These are phyloP conservation scores for Coemansia sp. DNA, from an alignment of 192 early-diverging fungal genomes.

Conservation along the genomic window DNA sequence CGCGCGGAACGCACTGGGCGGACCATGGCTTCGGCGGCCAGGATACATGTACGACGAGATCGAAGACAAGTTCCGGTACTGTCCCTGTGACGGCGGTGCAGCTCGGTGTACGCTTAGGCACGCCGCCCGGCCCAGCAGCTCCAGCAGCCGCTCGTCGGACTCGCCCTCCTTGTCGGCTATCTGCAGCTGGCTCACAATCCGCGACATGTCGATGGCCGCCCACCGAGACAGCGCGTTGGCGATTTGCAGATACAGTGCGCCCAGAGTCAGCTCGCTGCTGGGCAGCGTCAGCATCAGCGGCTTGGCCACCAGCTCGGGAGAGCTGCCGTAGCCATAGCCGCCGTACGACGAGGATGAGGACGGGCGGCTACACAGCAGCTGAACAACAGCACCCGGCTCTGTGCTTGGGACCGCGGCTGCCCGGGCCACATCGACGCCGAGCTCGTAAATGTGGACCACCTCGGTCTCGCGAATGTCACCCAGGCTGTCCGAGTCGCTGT, in stretches of 20 bases:
- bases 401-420: conserved; percentile 13
- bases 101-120: conserved; percentile 31
- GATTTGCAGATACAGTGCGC: conserved; percentile 27
- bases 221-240: conserved; percentile 31
- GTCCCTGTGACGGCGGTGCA: neutral
- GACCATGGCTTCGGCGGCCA: conserved; percentile 10
- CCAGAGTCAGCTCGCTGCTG: conserved; percentile 14
- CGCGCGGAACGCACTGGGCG: conserved; percentile 26
- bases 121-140: conserved; percentile 28
- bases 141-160: conserved; percentile 19
- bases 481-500: conserved; percentile 19
- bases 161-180: conserved; percentile 1
- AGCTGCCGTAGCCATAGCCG: conserved; percentile 21
- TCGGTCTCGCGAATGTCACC: conserved; percentile 22
- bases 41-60: conserved; percentile 30
- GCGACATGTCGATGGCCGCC: conserved; percentile 28
- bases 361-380: conserved; percentile 28
- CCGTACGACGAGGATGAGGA: conserved; percentile 11
- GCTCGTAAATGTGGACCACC: conserved; percentile 37
- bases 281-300: conserved; percentile 38
- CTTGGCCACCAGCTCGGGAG: conserved; percentile 28
- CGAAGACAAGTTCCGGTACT: conserved; percentile 30
- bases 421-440: conserved; percentile 12
- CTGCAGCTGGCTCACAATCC: conserved; percentile 16
- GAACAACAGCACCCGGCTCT: conserved; percentile 10